Base-by-base conservation (phyloP, 2,329 filamentous ascomycete species). In the Nannizzia gypsea region DNA sequence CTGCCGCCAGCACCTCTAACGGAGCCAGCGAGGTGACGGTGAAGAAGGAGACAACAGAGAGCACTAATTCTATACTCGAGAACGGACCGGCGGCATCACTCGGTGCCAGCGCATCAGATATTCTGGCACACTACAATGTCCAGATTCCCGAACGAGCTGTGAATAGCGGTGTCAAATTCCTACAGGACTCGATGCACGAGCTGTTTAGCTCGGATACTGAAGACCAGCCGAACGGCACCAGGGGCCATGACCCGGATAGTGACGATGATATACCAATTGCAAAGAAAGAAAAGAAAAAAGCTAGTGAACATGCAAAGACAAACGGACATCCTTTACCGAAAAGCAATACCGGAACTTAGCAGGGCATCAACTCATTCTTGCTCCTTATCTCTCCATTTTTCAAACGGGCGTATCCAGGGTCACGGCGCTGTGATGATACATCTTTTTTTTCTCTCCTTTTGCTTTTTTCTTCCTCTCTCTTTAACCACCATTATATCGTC, bases 121-220 rank as follows among this genome's bases (percentile, higher is more conserved):
- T 48, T 11, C 22, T 31, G n/a, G 22, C 60, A 11, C 52, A 61
- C 13, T 61, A 55, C 57, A 74, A 79, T 59, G 76, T 83, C 31
- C 72, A 72, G 36, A 75, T 83, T 17, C 80, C 80, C 0, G 69
- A 76, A 17, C 68, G 68, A 3, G 78, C 79, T 4, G 75, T 83
- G 26, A 72, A 75, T 31, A 76, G 78, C 60, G 81, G 80, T 0
- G 75, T 80, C 6, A 76, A 74, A 60, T 76, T 77, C 17, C 71
- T 84, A 42, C 77, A 77, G 67, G 77, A 75, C 60, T 78, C 80
- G 63, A 66, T 84, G 65, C 73, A 80, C 31, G 63, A 61, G 6
- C 28, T 64, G 3, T 62, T 64, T 26, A 26, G 78, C 56, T 76
- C 75, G 20, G 65, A 78, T 52, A 61, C 44, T 11, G 50, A 63